A percentile compares a stretch with the other conserved stretches of the same genome.
phyloP scores from a whole-genome alignment of 768 basidiomycete genomes.

The Lentinula edodes region DNA sequence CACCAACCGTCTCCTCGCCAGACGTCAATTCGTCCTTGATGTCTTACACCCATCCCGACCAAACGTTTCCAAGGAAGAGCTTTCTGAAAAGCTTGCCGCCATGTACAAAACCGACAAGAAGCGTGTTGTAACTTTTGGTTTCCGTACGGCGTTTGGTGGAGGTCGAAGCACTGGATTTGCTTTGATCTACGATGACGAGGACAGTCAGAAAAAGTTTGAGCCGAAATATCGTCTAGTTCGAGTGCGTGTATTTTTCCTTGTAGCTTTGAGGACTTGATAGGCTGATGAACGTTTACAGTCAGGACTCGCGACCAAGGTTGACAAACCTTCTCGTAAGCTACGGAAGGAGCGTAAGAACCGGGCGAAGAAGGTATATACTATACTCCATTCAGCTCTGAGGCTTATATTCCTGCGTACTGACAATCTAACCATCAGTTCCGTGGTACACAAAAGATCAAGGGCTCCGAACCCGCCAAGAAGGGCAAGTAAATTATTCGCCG shows the following conservation, averaged over 20 bases:
- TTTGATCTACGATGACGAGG: conserved; percentile 95
- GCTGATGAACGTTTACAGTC: conserved; percentile 35
- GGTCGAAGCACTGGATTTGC: conserved; percentile 96
- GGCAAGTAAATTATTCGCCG: conserved; percentile 58
- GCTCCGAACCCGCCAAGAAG: conserved; percentile 88
- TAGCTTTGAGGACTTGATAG: background rate
- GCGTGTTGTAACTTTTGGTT: conserved; percentile 91
- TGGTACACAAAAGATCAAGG: conserved; percentile 94
- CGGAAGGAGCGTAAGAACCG: conserved; percentile 99
- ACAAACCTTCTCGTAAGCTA: conserved; percentile 92
- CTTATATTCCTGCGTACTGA: conserved; percentile 12
- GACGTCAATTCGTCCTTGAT: conserved; percentile 94
- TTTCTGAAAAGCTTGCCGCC: conserved; percentile 86
- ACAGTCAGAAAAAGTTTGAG: conserved; percentile 94
- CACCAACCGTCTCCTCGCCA: conserved; percentile 94
- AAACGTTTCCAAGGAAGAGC: conserved; percentile 89
- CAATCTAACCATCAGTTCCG: conserved; percentile 55
- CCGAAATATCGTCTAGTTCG: conserved; percentile 92
- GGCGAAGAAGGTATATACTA: conserved; percentile 86
- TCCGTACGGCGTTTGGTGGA: conserved; percentile 96
- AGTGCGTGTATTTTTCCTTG: conserved; percentile 45
- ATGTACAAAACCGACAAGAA: conserved; percentile 92
- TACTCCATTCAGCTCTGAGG: background rate
- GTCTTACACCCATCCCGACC: conserved; percentile 93
- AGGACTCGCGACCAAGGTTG: conserved; percentile 69